A percentile compares a stretch with the other conserved stretches of the same genome.
These are phyloP conservation scores for Cadophora gregata DNA, from an alignment of 2,329 filamentous ascomycete species.

Conservation along the genomic window DNA sequence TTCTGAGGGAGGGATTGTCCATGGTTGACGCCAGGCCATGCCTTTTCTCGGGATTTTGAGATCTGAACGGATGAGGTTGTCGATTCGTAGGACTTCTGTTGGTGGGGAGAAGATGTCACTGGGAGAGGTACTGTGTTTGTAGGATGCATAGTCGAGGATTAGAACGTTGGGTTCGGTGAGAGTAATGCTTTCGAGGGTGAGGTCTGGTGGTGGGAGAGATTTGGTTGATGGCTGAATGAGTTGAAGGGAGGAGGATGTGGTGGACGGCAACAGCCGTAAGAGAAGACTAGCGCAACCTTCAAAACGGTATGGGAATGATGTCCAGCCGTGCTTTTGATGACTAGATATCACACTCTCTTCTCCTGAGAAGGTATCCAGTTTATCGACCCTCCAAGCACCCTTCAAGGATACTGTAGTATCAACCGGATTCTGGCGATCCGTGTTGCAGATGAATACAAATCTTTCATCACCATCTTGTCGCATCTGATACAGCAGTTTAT, in stretches of 20 bases:
- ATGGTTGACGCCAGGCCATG: constrained; percentile 41
- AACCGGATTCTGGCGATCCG: constrained; percentile 35
- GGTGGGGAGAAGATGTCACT: constrained; percentile 33
- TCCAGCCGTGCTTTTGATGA: constrained; percentile 33
- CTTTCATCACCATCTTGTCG: constrained; percentile 41
- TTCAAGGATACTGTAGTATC: constrained; percentile 38
- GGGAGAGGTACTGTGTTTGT: constrained; percentile 30
- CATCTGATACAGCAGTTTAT: constrained; percentile 43
- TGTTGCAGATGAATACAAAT: constrained; percentile 45
- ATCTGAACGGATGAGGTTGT: constrained; percentile 40
- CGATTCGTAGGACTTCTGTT: constrained; percentile 42
- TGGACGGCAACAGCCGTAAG: constrained; percentile 33
- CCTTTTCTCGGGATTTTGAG: constrained; percentile 41
- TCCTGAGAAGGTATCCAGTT: constrained; percentile 42
- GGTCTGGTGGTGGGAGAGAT: neutral
- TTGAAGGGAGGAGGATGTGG: constrained; percentile 26
- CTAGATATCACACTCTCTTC: constrained; percentile 22
- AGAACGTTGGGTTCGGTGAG: constrained; percentile 44
- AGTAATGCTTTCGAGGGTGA: constrained; percentile 26
- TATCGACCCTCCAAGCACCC: constrained; percentile 40
- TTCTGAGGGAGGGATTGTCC: constrained; percentile 36
- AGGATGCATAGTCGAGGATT: constrained; percentile 43
- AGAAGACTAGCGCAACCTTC: constrained; percentile 44
- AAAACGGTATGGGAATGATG: constrained; percentile 38
- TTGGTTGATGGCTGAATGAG: constrained; percentile 21